Conservation (phyloP, 2,329 filamentous ascomycete species). For the Pochonia chlamydosporia region DNA sequence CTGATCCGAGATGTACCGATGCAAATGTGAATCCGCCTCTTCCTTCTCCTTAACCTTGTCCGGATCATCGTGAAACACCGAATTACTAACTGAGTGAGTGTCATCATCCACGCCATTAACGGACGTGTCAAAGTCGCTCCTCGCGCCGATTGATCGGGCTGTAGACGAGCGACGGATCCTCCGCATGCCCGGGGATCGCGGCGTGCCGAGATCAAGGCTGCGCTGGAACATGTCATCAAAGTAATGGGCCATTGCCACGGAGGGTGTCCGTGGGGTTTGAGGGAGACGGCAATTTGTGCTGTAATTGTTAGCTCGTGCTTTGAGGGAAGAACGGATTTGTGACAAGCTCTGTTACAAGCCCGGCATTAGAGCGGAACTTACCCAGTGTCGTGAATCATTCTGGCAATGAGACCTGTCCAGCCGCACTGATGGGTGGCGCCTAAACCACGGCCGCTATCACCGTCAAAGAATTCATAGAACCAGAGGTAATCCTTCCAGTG, state of each 20-base stretch:
- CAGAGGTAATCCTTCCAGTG: constrained; percentile 82
- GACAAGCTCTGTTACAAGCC: too few relatives aligned
- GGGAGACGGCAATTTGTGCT: constrained; percentile 86
- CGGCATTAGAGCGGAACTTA: too few relatives aligned
- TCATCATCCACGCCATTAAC: constrained; percentile 40
- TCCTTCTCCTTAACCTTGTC: constrained; percentile 42
- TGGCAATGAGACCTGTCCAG: constrained; percentile 92
- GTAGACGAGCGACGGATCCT: constrained; percentile 74
- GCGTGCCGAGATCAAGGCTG: constrained; percentile 28
- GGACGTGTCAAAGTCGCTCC: constrained; percentile 67
- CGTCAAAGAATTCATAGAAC: constrained; percentile 98
- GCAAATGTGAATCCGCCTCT: constrained; percentile 65
- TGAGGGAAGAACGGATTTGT: too few relatives aligned
- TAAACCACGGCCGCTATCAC: constrained; percentile 80
- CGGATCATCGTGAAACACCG: constrained; percentile 27
- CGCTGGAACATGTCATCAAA: constrained; percentile 80
- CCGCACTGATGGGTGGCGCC: constrained; percentile 93
- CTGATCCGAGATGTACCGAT: constrained; percentile 77
- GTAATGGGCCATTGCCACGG: constrained; percentile 80
- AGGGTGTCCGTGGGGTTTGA: constrained; percentile 85
- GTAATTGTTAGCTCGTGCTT: background rate
- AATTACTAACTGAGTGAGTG: constrained; percentile 24
- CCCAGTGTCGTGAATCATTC: constrained; percentile 97
- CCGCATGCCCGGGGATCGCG: constrained; percentile 30
- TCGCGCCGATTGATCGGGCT: constrained; percentile 73